A percentile compares a stretch with the other conserved stretches of the same genome.
Conservation (phyloP, 371 early-diverging fungal species). For the Capillidium rhysosporum region DNA sequence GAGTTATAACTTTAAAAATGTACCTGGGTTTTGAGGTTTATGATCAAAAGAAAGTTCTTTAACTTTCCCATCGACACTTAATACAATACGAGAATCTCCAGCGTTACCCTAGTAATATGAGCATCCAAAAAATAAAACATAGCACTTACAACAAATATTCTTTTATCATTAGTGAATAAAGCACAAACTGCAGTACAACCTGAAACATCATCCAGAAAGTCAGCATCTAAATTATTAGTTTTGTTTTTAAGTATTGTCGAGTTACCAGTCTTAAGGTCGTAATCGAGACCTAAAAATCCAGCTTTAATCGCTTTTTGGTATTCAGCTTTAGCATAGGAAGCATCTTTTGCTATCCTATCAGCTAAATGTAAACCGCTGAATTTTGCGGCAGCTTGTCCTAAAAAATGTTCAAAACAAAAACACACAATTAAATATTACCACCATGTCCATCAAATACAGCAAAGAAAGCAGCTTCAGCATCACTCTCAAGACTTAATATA, state of each 20-base stretch:
- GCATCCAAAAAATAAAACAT: neutral
- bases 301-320: constrained; percentile 45
- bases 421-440: constrained; percentile 26
- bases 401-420: neutral
- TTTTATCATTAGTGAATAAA: constrained; percentile 47
- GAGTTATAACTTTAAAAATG: neutral
- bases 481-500: constrained; percentile 34
- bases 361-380: constrained; percentile 63
- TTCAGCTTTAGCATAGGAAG: constrained; percentile 35
- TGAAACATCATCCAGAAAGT: constrained; percentile 45
- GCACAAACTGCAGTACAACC: constrained; percentile 91
- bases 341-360: constrained; percentile 33
- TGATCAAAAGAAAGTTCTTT: constrained; percentile 77
- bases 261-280: constrained; percentile 42
- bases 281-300: constrained; percentile 66
- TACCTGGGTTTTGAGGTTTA: constrained; percentile 61
- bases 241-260: neutral
- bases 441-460: constrained; percentile 97
- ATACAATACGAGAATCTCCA: constrained; percentile 84
- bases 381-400: constrained; percentile 58
- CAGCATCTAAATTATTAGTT: constrained; percentile 27
- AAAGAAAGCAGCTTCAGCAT: constrained; percentile 43
- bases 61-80: constrained; percentile 49
- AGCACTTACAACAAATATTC: constrained; percentile 17
- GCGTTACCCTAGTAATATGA: constrained; percentile 48